A percentile compares a stretch with the other conserved stretches of the same genome.
These are phyloP conservation scores for Ophiostoma novo-ulmi DNA, from an alignment of 2,329 filamentous ascomycete genomes.

Conservation along the genomic window DNA sequence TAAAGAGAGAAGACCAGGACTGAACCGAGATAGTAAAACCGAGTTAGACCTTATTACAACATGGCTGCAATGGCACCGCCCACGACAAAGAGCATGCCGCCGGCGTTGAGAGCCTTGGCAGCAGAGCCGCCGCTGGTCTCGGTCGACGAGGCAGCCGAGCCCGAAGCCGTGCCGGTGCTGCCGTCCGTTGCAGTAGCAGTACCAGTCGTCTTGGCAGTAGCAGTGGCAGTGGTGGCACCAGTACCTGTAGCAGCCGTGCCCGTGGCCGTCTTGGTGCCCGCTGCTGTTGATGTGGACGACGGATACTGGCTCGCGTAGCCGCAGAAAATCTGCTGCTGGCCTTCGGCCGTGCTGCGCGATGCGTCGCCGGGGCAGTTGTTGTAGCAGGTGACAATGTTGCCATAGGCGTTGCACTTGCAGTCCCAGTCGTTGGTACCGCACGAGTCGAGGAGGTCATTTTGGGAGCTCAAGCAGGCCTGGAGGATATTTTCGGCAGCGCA, in stretches of 20 bases:
- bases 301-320: not conserved
- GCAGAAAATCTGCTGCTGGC: slow-evolving; percentile 33
- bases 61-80: not conserved
- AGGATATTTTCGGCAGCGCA: slow-evolving; percentile 23
- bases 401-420: slow-evolving; percentile 44
- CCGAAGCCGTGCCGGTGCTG: no score
- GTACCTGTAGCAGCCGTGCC: not conserved
- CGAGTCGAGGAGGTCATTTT: slow-evolving; percentile 37
- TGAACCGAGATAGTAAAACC: no score
- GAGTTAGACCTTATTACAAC: not conserved
- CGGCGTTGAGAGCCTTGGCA: not conserved
- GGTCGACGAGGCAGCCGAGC: not conserved
- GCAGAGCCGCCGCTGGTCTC: not conserved
- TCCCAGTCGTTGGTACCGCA: slow-evolving; percentile 42
- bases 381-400: slow-evolving; percentile 46
- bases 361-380: slow-evolving; percentile 50
- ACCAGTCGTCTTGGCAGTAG: no score
- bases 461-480: slow-evolving; percentile 29
- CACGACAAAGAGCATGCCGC: not conserved
- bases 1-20: not conserved
- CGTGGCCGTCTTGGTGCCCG: no score
- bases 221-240: no score
- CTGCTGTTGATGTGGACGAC: not conserved
- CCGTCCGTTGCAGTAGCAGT: no score
- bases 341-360: slow-evolving; percentile 34